Evolutionary conservation across 257 asterid genomes (phyloP).

Genomic region (Osmanthus fragrans): DNA sequence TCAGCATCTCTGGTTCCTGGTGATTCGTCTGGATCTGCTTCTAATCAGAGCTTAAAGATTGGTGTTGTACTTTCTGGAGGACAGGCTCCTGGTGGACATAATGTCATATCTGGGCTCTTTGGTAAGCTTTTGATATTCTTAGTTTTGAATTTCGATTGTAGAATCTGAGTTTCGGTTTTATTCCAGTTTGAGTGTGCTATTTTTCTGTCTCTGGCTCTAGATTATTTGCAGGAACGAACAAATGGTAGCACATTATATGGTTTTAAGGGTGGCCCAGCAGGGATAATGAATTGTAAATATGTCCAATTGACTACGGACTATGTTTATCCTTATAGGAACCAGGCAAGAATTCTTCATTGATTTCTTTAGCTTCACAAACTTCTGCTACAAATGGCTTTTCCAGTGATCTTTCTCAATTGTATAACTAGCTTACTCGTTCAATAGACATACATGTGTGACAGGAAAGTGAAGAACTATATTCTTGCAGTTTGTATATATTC

Average conservation of each 20-base stretch:
- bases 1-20: conserved; percentile 74
- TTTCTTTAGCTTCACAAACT: neutral
- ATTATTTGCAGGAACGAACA: conserved; percentile 86
- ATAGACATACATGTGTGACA: neutral
- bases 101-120: conserved; percentile 92
- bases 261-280: conserved; percentile 98
- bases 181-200: conserved; percentile 10
- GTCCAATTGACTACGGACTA: conserved; percentile 70
- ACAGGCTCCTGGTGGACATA: conserved; percentile 99
- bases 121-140: conserved; percentile 44
- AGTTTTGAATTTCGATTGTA: neutral
- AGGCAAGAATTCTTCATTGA: conserved; percentile 41
- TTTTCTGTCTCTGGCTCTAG: conserved; percentile 39
- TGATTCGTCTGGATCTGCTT: conserved; percentile 34
- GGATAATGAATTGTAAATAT: conserved; percentile 90
- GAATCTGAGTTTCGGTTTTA: neutral
- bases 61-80: conserved; percentile 98
- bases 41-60: conserved; percentile 56
- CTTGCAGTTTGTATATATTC: neutral
- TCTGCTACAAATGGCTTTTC: neutral
- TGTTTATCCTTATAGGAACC: conserved; percentile 94
- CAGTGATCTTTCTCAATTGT: neutral
- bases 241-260: conserved; percentile 93
- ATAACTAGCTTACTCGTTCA: neutral
- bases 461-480: neutral